Evolutionary conservation across 306 rosid species (phyloP).

Genomic region (Urtica urens): DNA sequence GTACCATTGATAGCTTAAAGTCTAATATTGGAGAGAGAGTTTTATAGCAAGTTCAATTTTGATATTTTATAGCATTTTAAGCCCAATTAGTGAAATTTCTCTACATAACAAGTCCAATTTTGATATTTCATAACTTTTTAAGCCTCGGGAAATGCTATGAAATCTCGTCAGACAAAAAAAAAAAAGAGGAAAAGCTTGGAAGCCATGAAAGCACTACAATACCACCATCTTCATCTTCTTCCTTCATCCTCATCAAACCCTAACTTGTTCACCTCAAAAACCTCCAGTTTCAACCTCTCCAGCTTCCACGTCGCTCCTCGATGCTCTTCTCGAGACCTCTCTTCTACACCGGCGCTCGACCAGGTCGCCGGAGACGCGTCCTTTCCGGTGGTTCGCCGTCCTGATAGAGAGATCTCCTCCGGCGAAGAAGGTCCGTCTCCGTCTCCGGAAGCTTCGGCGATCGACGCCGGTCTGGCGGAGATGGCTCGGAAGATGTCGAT

Average conservation of each 20-base stretch:
- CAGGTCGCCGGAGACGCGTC: constrained; percentile 9
- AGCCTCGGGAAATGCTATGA: no score
- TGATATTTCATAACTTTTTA: no score
- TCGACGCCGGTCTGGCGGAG: constrained; percentile 40
- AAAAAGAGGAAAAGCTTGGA: no score
- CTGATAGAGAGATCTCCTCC: constrained; percentile 37
- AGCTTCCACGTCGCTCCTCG: constrained; percentile 34
- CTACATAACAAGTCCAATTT: no score
- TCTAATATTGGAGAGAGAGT: no score
- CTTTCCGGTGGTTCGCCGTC: constrained; percentile 61
- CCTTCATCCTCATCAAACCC: constrained; percentile 41
- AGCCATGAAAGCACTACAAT: no score
- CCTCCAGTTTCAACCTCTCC: constrained; percentile 32
- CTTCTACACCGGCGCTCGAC: constrained; percentile 35
- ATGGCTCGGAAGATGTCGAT: constrained; percentile 76
- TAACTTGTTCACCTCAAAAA: constrained; percentile 47
- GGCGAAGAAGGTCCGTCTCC: not conserved
- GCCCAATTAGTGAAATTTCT: no score
- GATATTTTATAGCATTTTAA: no score
- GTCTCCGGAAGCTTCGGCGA: not conserved
- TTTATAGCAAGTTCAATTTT: no score
- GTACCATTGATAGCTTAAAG: no score
- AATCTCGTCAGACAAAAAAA: no score
- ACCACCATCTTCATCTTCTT: constrained; percentile 39
- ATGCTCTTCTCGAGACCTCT: constrained; percentile 27